Evolutionary conservation across 2,329 filamentous ascomycete genomes (phyloP).

Genomic region (Neoscytalidium dimidiatum): DNA sequence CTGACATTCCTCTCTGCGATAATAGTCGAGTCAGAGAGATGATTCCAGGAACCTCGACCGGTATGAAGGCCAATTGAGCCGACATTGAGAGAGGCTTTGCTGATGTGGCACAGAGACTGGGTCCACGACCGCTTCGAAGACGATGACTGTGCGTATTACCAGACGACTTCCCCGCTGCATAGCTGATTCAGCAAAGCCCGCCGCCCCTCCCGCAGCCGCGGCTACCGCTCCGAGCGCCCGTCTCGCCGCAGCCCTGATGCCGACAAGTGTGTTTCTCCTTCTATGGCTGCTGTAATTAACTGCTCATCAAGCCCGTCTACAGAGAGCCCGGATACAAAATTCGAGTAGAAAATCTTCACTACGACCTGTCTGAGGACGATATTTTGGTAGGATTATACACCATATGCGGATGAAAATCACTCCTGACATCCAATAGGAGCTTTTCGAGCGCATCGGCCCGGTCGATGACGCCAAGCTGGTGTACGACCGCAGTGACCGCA

Average conservation of each 20-base stretch:
- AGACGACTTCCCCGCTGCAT: constrained; percentile 24
- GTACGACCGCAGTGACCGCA: constrained; percentile 88
- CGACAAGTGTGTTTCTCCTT: not conserved
- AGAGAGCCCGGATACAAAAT: constrained; percentile 67
- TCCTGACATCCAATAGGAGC: constrained; percentile 57
- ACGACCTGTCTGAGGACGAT: constrained; percentile 84
- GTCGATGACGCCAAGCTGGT: constrained; percentile 68
- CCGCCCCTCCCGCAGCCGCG: constrained; percentile 21
- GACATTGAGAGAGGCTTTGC: constrained; percentile 23
- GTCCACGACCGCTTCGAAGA: constrained; percentile 90
- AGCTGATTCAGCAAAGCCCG: constrained; percentile 22
- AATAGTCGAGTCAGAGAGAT: constrained; percentile 46
- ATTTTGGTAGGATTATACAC: constrained; percentile 61
- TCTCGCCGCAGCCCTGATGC: constrained; percentile 24
- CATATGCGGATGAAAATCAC: not conserved
- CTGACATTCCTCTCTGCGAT: constrained; percentile 34
- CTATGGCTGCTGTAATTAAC: not conserved
- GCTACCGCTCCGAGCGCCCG: constrained; percentile 27
- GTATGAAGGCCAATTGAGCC: constrained; percentile 46
- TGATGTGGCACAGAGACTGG: constrained; percentile 68
- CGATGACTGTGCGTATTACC: constrained; percentile 39
- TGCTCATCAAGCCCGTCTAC: constrained; percentile 35
- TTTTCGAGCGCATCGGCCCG: constrained; percentile 77
- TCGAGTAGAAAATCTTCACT: constrained; percentile 87
- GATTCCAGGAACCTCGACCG: constrained; percentile 68